These are phyloP conservation scores for Aspergillus jensenii DNA, from an alignment of 2,329 filamentous ascomycete genomes.

Conservation along the genomic window DNA sequence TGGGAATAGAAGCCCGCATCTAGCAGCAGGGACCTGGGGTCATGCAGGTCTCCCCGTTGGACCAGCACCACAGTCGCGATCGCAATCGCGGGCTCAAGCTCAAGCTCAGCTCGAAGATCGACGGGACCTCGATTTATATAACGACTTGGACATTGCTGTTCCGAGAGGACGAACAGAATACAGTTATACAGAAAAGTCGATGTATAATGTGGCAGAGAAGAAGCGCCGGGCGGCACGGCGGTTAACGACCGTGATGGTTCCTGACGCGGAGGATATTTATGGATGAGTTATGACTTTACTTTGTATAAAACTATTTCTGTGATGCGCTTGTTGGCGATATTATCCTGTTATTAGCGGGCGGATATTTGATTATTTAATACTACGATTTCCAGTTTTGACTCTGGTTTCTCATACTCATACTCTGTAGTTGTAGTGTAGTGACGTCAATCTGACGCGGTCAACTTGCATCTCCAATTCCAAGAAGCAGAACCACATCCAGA, in stretches of 20 bases:
- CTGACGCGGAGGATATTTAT: slow-evolving; percentile 37
- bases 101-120: not conserved
- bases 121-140: not conserved
- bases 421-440: not conserved
- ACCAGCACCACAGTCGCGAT: not conserved
- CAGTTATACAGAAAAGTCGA: not conserved
- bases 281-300: slow-evolving; percentile 20
- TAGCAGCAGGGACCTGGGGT: too few relatives aligned
- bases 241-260: slow-evolving; percentile 38
- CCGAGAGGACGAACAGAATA: not conserved
- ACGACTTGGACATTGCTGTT: not conserved
- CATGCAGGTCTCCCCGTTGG: too few relatives aligned
- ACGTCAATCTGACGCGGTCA: slow-evolving; percentile 17
- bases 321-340: not conserved
- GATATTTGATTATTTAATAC: not conserved
- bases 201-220: slow-evolving; percentile 20
- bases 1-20: too few relatives aligned
- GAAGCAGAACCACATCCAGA: not conserved
- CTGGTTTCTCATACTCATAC: not conserved
- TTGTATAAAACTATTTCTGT: not conserved
- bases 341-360: not conserved
- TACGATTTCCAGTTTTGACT: not conserved
- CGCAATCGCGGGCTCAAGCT: slow-evolving; percentile 1
- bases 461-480: not conserved
- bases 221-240: slow-evolving; percentile 24